Evolutionary conservation across 305 asterid genomes (phyloP).

Genomic region (Rubia tinctorum): DNA sequence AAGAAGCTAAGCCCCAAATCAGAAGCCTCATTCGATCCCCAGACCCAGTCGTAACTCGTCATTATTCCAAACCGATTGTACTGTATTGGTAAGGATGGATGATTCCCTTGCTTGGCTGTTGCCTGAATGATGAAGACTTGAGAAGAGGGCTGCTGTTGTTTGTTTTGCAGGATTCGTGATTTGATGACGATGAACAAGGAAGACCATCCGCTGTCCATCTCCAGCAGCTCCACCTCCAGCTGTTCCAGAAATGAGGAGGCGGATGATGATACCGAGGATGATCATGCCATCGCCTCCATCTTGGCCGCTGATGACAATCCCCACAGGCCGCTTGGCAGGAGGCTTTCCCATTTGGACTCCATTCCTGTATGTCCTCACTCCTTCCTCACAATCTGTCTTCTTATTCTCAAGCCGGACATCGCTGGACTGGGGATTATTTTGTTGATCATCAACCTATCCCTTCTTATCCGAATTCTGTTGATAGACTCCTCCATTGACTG

Average conservation of each 20-base stretch:
- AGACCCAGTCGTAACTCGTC: no score
- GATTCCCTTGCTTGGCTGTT: not conserved
- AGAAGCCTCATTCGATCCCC: not conserved
- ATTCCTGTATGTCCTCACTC: constrained; percentile 49
- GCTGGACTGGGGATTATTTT: no score
- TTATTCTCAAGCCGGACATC: no score
- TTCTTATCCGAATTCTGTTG: not conserved
- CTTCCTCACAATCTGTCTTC: no score
- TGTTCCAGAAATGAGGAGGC: constrained; percentile 41
- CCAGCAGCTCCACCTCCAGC: constrained; percentile 49
- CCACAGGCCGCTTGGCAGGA: constrained; percentile 65
- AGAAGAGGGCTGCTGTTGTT: not conserved
- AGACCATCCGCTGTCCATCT: not conserved
- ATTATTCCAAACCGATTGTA: no score
- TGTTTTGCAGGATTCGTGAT: constrained; percentile 9
- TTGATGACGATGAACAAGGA: constrained; percentile 7
- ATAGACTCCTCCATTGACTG: not conserved
- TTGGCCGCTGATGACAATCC: constrained; percentile 66
- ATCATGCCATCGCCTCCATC: constrained; percentile 76
- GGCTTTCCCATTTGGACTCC: constrained; percentile 92
- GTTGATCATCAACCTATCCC: not conserved
- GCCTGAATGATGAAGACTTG: not conserved
- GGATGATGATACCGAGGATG: constrained; percentile 58
- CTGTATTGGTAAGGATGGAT: no score
- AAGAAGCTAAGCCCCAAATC: not conserved